These are phyloP conservation scores for Acrasis kona DNA, from an alignment of 78 protist genomes.

Conservation along the genomic window DNA sequence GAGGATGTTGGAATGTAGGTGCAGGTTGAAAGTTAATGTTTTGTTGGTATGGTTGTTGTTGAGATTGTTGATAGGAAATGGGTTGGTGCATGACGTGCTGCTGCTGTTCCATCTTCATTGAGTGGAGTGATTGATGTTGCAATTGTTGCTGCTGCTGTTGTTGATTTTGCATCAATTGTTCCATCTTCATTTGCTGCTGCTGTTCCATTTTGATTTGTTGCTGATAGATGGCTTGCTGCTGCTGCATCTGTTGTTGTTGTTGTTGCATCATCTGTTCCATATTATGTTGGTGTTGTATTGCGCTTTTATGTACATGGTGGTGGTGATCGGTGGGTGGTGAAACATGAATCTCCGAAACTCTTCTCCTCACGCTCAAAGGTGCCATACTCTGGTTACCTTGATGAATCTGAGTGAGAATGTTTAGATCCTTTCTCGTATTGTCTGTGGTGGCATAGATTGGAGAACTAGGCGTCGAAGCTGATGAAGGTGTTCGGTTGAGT, in stretches of 20 bases:
- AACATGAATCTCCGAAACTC: no score
- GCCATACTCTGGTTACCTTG: no score
- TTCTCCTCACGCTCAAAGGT: no score
- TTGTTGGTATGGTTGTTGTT: background rate
- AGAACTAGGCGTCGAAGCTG: no score
- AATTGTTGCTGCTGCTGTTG: background rate
- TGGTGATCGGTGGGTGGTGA: no score
- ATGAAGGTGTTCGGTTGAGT: no score
- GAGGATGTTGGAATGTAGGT: background rate
- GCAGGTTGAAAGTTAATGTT: background rate
- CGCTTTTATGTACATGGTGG: no score
- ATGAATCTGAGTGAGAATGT: no score
- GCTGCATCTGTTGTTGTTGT: background rate
- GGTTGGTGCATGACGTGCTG: background rate
- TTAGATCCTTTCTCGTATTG: no score
- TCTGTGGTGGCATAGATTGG: no score
- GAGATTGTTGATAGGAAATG: background rate
- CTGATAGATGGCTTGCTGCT: background rate
- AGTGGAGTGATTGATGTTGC: background rate
- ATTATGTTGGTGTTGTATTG: no score
- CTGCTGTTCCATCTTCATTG: background rate
- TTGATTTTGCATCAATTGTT: background rate
- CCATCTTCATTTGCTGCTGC: background rate
- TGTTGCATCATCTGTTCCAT: background rate
- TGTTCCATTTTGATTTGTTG: background rate